A percentile compares a stretch with the other conserved stretches of the same genome.
phyloP scores from a whole-genome alignment of 177 flowering plant species.

The Tripterygium wilfordii region DNA sequence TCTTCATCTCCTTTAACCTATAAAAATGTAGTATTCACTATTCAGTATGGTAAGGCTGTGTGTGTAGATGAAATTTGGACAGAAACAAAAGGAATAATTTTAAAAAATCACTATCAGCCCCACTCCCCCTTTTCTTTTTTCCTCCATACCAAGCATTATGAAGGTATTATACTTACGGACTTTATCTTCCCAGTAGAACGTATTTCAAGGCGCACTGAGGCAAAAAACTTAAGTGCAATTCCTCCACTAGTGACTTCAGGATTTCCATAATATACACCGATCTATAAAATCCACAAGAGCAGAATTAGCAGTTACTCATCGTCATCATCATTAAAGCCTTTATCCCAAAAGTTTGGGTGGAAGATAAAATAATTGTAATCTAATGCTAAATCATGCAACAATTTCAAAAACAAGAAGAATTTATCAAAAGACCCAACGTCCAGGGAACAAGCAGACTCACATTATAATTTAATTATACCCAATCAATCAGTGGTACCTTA shows the following conservation, averaged over 20 bases:
- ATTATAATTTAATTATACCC: neutral
- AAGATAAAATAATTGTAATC: too few relatives aligned
- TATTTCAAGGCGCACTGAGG: slow-evolving; percentile 94
- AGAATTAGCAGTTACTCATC: slow-evolving; percentile 8
- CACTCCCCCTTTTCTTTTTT: too few relatives aligned
- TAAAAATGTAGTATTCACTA: slow-evolving; percentile 6
- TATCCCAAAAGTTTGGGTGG: too few relatives aligned
- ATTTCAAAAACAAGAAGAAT: too few relatives aligned
- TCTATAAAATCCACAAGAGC: slow-evolving; percentile 36
- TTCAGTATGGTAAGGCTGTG: neutral
- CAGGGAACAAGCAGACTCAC: too few relatives aligned
- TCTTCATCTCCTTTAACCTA: slow-evolving; percentile 97
- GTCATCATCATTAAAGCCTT: too few relatives aligned
- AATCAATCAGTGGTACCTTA: slow-evolving; percentile 46
- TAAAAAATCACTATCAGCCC: too few relatives aligned
- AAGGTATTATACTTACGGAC: slow-evolving; percentile 60
- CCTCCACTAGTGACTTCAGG: slow-evolving; percentile 99
- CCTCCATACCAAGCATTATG: neutral
- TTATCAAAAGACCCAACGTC: too few relatives aligned
- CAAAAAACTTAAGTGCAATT: slow-evolving; percentile 94
- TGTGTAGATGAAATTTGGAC: too few relatives aligned
- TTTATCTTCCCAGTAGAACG: slow-evolving; percentile 94
- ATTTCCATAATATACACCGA: slow-evolving; percentile 97
- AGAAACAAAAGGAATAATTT: too few relatives aligned
- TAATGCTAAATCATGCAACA: too few relatives aligned